Conservation (phyloP, 2,329 filamentous ascomycete species). For the Monosporascus sp. region DNA sequence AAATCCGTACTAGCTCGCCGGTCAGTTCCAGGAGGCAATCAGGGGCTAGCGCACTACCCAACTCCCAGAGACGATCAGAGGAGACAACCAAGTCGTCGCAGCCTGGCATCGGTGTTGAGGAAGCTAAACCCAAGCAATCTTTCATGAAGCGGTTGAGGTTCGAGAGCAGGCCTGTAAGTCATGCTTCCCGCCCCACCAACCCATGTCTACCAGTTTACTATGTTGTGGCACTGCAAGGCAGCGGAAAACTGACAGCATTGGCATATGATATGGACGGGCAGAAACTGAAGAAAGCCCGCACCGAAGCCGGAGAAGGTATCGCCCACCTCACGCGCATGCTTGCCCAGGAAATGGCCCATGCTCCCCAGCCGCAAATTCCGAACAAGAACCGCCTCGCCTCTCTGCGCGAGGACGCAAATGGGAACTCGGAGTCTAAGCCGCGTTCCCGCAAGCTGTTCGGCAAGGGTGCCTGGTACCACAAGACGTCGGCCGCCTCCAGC, state of each 20-base stretch:
- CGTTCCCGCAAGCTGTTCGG: conserved; percentile 34
- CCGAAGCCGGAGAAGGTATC: background rate
- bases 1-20: background rate
- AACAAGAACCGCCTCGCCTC: conserved; percentile 12
- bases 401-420: conserved; percentile 28
- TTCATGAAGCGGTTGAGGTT: conserved; percentile 9
- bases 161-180: conserved; percentile 8
- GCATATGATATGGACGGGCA: background rate
- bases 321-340: background rate
- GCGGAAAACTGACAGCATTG: background rate
- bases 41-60: background rate
- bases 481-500: conserved; percentile 31
- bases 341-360: background rate
- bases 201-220: background rate
- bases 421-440: conserved; percentile 17
- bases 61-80: background rate
- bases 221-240: too few species aligned
- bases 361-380: background rate
- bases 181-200: background rate
- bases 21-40: background rate
- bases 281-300: background rate
- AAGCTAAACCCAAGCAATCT: conserved; percentile 9
- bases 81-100: background rate
- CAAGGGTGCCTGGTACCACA: conserved; percentile 35
- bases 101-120: background rate